phyloP scores from a whole-genome alignment of 768 basidiomycete species.

The Lentinula aciculospora region DNA sequence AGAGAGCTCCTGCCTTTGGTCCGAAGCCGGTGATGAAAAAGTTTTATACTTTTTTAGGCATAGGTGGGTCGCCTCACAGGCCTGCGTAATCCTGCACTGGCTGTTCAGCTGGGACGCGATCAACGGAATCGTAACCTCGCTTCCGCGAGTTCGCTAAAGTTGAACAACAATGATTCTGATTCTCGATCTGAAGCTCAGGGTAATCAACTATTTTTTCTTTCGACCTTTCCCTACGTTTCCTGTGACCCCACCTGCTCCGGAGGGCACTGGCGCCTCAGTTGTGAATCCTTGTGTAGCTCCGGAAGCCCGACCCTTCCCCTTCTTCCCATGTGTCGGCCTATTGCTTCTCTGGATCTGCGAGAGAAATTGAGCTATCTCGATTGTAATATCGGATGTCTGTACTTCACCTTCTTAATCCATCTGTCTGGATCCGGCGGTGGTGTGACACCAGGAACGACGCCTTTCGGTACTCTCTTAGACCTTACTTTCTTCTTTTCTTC shows the following conservation, averaged over 20 bases:
- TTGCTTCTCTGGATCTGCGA: slow-evolving; percentile 33
- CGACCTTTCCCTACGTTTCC: slow-evolving; percentile 47
- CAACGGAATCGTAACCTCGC: too few relatives aligned
- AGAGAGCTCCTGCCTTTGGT: too few relatives aligned
- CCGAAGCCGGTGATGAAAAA: too few relatives aligned
- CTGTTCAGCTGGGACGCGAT: too few relatives aligned
- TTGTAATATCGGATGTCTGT: too few relatives aligned
- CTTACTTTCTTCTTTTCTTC: slow-evolving; percentile 43
- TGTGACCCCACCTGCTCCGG: slow-evolving; percentile 27
- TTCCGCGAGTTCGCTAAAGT: too few relatives aligned
- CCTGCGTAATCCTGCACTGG: too few relatives aligned
- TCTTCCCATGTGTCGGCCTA: slow-evolving; percentile 50
- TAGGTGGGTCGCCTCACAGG: too few relatives aligned
- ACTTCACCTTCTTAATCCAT: slow-evolving; percentile 69
- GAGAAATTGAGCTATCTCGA: not conserved
- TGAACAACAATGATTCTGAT: too few relatives aligned
- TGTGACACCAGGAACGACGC: slow-evolving; percentile 74
- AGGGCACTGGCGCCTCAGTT: slow-evolving; percentile 26
- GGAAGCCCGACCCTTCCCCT: slow-evolving; percentile 44
- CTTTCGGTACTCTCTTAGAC: slow-evolving; percentile 63
- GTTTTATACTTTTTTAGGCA: too few relatives aligned
- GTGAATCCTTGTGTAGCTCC: slow-evolving; percentile 68
- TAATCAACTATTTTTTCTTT: slow-evolving; percentile 52
- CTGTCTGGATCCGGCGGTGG: slow-evolving; percentile 82
- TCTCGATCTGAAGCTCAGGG: not conserved